Percentiles rank a stretch among this genome's conserved stretches.
Evolutionary conservation across 257 asterid species (phyloP).

Genomic region (Echium plantagineum): DNA sequence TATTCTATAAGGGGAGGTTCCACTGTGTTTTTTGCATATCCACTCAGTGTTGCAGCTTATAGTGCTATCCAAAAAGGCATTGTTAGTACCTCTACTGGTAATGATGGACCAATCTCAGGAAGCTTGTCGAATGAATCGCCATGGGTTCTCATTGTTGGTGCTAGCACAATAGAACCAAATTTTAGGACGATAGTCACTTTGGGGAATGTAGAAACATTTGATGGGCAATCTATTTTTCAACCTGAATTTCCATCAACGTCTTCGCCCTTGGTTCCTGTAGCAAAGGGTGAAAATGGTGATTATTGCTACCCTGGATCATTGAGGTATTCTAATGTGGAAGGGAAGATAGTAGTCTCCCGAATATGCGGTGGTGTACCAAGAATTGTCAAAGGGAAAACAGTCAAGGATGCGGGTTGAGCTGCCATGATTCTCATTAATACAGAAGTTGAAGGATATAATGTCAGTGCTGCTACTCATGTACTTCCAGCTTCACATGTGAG

Average conservation of each 20-base stretch:
- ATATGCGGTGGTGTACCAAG: background rate
- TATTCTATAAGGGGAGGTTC: conserved; percentile 9
- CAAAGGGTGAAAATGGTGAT: background rate
- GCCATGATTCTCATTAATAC: too few species aligned
- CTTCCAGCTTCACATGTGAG: too few species aligned
- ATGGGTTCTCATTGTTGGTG: conserved; percentile 14
- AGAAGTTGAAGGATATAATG: too few species aligned
- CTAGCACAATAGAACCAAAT: conserved; percentile 10
- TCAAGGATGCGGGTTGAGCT: too few species aligned
- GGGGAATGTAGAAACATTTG: conserved; percentile 1
- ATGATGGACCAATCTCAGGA: background rate
- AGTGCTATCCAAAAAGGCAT: conserved; percentile 12
- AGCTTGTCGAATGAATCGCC: conserved; percentile 12
- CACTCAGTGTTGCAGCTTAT: conserved; percentile 7
- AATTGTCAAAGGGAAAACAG: background rate
- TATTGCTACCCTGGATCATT: too few species aligned
- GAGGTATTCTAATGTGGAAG: too few species aligned
- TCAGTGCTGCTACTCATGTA: too few species aligned
- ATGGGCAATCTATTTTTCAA: conserved; percentile 10
- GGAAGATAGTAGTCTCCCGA: too few species aligned
- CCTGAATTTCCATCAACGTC: conserved; percentile 10
- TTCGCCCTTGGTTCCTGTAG: conserved; percentile 8
- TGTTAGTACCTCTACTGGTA: conserved; percentile 12
- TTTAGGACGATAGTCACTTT: conserved; percentile 1
- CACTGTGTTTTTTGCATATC: conserved; percentile 3